These are phyloP conservation scores for Chiua virens DNA, from an alignment of 768 basidiomycete genomes.

Conservation along the genomic window DNA sequence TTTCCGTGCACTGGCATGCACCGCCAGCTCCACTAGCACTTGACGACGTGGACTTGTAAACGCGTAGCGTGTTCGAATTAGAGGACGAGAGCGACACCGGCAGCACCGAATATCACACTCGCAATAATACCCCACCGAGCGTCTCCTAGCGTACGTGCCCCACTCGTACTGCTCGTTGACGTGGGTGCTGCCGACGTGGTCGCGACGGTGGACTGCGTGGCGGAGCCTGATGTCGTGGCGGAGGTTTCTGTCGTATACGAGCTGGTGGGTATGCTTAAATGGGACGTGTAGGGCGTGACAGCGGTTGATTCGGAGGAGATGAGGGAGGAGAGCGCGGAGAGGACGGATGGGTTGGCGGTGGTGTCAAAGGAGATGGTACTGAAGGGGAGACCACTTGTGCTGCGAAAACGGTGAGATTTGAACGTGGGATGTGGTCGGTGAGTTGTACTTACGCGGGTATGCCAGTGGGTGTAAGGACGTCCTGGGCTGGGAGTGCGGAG, in stretches of 20 bases:
- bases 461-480: constrained; percentile 11
- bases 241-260: too few relatives aligned
- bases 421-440: not conserved
- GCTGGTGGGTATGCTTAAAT: not conserved
- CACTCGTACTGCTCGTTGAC: not conserved
- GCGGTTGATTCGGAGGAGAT: constrained; percentile 27
- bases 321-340: constrained; percentile 25
- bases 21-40: too few relatives aligned
- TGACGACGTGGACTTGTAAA: too few relatives aligned
- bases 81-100: too few relatives aligned
- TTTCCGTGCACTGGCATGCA: too few relatives aligned
- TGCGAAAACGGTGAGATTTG: not conserved
- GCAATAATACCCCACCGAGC: too few relatives aligned
- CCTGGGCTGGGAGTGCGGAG: constrained; percentile 5
- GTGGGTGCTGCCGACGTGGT: not conserved
- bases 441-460: constrained; percentile 21
- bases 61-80: too few relatives aligned
- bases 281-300: constrained; percentile 7
- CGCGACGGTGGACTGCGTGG: not conserved
- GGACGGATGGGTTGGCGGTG: constrained; percentile 15
- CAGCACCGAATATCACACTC: too few relatives aligned
- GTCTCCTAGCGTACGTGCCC: too few relatives aligned
- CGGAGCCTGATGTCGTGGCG: not conserved
- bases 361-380: constrained; percentile 23
- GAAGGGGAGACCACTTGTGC: constrained; percentile 24